phyloP scores from a whole-genome alignment of 768 basidiomycete genomes.

The Amanita phalloides region DNA sequence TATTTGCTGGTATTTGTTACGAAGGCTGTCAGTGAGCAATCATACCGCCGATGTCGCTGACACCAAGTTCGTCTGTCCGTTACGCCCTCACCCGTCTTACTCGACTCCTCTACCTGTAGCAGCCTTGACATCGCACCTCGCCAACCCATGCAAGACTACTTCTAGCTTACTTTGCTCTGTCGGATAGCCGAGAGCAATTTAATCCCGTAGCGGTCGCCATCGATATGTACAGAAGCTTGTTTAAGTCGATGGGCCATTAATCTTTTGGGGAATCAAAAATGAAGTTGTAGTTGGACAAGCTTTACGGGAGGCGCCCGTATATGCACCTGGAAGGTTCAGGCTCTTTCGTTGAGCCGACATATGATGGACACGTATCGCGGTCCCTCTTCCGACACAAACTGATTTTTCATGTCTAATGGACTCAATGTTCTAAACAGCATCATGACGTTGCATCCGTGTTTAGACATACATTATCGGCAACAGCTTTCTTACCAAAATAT shows the following conservation, averaged over 20 bases:
- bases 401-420: background rate
- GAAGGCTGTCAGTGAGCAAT: background rate
- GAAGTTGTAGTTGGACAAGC: background rate
- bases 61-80: background rate
- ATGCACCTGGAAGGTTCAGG: background rate
- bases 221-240: background rate
- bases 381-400: background rate
- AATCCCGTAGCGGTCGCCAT: background rate
- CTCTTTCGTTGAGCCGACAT: background rate
- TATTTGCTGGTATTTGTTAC: background rate
- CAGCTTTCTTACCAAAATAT: background rate
- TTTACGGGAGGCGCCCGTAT: background rate
- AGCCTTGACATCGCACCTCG: background rate
- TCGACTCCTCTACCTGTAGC: slow-evolving; percentile 5
- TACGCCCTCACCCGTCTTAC: background rate
- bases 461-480: background rate
- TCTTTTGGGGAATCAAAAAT: too few species aligned
- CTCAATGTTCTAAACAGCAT: background rate
- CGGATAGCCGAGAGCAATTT: background rate
- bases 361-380: background rate
- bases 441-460: slow-evolving; percentile 3
- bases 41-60: background rate
- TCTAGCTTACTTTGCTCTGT: background rate
- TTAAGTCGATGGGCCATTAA: background rate
- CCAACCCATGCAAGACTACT: background rate